Percentiles rank a stretch among this genome's conserved stretches.
Evolutionary conservation across 108 stramenopile species (phyloP).

Genomic region (Nitzschia sp.): DNA sequence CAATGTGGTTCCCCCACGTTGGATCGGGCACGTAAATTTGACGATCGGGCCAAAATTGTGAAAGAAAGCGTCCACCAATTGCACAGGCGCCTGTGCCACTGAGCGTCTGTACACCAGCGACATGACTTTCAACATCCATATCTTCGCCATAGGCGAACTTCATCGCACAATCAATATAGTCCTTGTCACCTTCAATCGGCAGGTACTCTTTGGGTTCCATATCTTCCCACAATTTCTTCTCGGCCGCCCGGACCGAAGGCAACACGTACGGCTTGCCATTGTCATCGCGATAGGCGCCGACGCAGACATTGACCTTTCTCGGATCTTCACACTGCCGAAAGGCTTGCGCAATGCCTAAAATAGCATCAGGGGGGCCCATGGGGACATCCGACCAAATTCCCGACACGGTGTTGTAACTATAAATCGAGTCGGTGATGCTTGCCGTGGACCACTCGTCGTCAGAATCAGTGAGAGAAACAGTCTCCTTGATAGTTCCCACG

Average conservation of each 20-base stretch:
- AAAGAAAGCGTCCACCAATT: conserved; percentile 74
- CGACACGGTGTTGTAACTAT: conserved; percentile 3
- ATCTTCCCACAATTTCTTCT: conserved; percentile 60
- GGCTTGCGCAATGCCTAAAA: conserved; percentile 85
- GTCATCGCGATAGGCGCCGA: conserved; percentile 89
- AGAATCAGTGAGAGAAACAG: background rate
- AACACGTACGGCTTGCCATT: conserved; percentile 86
- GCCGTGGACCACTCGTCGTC: conserved; percentile 2
- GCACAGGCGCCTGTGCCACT: conserved; percentile 93
- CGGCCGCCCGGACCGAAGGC: conserved; percentile 79
- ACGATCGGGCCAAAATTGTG: conserved; percentile 49
- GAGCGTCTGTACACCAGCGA: conserved; percentile 83
- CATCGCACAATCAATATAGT: conserved; percentile 69
- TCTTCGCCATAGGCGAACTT: conserved; percentile 88
- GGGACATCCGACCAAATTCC: conserved; percentile 60
- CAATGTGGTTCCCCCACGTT: conserved; percentile 94
- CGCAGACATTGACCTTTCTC: conserved; percentile 78
- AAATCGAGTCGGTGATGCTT: background rate
- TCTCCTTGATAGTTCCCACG: background rate
- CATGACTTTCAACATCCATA: conserved; percentile 45
- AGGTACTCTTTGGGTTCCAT: conserved; percentile 86
- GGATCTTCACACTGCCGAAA: conserved; percentile 82
- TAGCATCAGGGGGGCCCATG: conserved; percentile 87
- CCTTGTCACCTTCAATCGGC: conserved; percentile 77
- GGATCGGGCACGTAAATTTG: conserved; percentile 87